A percentile compares a stretch with the other conserved stretches of the same genome.
Conservation (phyloP, 768 basidiomycete species). For the Boletus sp. region DNA sequence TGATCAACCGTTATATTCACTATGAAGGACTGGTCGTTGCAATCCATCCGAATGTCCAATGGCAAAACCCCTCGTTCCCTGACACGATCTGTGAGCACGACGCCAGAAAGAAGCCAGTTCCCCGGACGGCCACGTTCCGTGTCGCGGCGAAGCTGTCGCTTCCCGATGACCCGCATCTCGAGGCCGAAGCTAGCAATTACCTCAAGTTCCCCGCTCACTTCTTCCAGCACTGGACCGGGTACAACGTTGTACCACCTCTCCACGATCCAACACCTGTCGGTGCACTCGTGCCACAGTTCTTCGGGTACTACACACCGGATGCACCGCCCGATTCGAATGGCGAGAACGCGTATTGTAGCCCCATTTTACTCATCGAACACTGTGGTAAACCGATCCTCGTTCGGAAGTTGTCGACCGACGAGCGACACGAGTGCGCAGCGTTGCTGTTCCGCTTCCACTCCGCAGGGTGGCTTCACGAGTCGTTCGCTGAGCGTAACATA, state of each 20-base stretch:
- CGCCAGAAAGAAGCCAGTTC: conserved; percentile 2
- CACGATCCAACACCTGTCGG: conserved; percentile 46
- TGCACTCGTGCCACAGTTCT: conserved; percentile 59
- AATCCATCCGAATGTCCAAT: conserved; percentile 14
- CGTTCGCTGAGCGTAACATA: conserved; percentile 43
- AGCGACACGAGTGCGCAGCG: conserved; percentile 35
- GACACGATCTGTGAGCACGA: conserved; percentile 14
- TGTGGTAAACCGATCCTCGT: conserved; percentile 37
- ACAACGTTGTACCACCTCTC: conserved; percentile 27
- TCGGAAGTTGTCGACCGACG: conserved; percentile 32
- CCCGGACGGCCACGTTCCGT: conserved; percentile 34
- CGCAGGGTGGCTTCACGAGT: conserved; percentile 37
- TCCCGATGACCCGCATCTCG: conserved; percentile 34
- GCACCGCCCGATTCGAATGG: conserved; percentile 27
- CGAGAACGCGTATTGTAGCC: neutral
- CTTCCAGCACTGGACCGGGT: conserved; percentile 27
- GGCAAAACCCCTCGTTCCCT: conserved; percentile 15
- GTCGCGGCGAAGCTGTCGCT: conserved; percentile 45
- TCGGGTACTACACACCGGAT: conserved; percentile 47
- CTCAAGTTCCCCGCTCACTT: conserved; percentile 26
- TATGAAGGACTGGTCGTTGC: conserved; percentile 2
- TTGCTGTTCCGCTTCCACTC: conserved; percentile 40
- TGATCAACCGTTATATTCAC: neutral
- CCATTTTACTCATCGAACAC: conserved; percentile 23
- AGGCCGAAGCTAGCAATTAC: conserved; percentile 26